Evolutionary conservation across 768 basidiomycete genomes (phyloP), one percentile per base, ranked within the genome.

Genomic region (Tulasnella sp.): DNA sequence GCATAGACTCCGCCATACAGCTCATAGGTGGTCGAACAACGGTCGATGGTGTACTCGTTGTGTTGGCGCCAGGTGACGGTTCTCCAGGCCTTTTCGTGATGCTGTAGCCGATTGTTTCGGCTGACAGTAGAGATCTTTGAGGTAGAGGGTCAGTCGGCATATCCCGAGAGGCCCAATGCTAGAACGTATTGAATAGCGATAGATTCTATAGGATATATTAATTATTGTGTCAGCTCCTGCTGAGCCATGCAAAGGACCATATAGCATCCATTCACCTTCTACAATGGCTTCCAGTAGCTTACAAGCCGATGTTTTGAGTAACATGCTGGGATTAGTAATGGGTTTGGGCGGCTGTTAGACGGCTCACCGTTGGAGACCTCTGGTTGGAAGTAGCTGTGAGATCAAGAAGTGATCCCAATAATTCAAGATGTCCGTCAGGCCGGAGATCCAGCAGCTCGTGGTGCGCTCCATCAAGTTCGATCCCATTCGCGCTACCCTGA

Each of bases 1-100:
- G 58, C 58, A 15, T 59, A 59, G 19, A 59, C 58, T 17, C 58
- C 58, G 0, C 58, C 58, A 21, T 59, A 59, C 7, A 59, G 48
- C 45, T 59, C 58, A 32, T 59, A 59, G 1, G 48, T 51, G 23
- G 30, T 21, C 34, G 58, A 29, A 24, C 58, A 29, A 34, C 32
- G 29, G 15, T 51, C 30, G 10, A 59, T 59, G 26, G 21, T 34
- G 26, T 49, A 59, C 26, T 44, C 17, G 49, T 59, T 47, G 2
- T 19, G 19, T 51, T 47, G 58, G 34, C 4, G 2, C 58, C 58
- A 59, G 4, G 11, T 23, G 24, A 59, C 9, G 19, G 49, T 47
- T 51, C 29, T 49, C 58, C 58, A 59, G 10, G 58, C 45, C 13
- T 27, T 13, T 24, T 59, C 44, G 34, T 59, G 58, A 8, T 49